Conservation (phyloP, 2,329 filamentous ascomycete genomes). For the Coniochaeta hoffmannii region DNA sequence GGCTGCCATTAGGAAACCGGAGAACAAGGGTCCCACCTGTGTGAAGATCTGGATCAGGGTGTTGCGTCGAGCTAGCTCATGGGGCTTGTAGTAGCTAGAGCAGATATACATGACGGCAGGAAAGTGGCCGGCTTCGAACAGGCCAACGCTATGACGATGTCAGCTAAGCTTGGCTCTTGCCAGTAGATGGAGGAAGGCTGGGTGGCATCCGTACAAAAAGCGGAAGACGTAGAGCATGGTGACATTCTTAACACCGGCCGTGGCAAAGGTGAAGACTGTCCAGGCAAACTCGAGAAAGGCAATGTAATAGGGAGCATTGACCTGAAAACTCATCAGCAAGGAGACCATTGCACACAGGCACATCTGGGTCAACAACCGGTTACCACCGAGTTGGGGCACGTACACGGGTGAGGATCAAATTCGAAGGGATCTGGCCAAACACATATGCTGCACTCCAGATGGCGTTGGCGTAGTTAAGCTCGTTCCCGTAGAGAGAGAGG, state of each 20-base stretch:
- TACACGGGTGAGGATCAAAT: conserved; percentile 17
- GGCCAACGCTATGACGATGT: conserved; percentile 12
- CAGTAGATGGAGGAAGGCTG: neutral
- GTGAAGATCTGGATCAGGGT: conserved; percentile 20
- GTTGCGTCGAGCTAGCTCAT: conserved; percentile 21
- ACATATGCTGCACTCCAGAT: conserved; percentile 23
- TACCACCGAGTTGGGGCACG: neutral
- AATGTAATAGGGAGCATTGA: conserved; percentile 17
- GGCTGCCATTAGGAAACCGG: conserved; percentile 19
- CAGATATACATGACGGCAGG: conserved; percentile 21
- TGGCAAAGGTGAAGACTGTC: conserved; percentile 20
- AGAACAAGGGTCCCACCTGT: conserved; percentile 18
- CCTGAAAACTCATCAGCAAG: conserved; percentile 4
- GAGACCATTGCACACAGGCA: neutral
- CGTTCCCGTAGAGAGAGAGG: conserved; percentile 20
- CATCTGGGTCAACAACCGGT: neutral
- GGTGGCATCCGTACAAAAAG: conserved; percentile 13
- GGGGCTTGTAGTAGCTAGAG: conserved; percentile 22
- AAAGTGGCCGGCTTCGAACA: conserved; percentile 22
- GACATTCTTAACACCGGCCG: conserved; percentile 14
- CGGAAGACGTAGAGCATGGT: conserved; percentile 19
- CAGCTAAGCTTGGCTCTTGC: neutral
- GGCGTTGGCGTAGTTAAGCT: conserved; percentile 22
- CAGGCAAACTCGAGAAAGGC: conserved; percentile 15
- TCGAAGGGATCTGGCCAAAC: conserved; percentile 21